These are phyloP conservation scores for Podospora tetraspora DNA, from an alignment of 495 filamentous ascomycete species.

Conservation along the genomic window DNA sequence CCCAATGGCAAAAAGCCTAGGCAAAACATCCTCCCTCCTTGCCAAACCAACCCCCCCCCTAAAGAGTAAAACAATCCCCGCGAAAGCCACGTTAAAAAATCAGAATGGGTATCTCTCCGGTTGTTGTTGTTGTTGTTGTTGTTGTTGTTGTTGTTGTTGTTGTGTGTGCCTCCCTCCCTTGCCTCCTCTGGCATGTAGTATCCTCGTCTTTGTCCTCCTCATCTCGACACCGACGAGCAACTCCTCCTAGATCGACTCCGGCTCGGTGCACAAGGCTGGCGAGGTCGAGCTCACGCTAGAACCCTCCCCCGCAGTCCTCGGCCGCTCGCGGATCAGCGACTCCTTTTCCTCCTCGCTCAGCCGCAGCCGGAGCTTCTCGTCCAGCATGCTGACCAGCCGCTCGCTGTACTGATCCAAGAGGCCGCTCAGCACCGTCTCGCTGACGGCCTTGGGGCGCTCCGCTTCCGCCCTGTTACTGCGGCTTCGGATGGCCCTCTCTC, in stretches of 20 bases:
- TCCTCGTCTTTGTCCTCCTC: not conserved
- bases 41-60: not conserved
- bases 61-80: slow-evolving; percentile 3
- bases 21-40: not conserved
- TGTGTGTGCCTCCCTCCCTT: not conserved
- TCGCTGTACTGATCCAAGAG: slow-evolving; percentile 70
- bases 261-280: slow-evolving; percentile 12
- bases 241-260: slow-evolving; percentile 8
- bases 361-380: slow-evolving; percentile 55
- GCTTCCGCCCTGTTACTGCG: slow-evolving; percentile 12
- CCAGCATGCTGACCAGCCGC: slow-evolving; percentile 61
- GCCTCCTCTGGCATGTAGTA: not conserved
- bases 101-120: slow-evolving; percentile 13
- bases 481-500: slow-evolving; percentile 50
- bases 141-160: not conserved
- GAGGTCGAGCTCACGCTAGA: slow-evolving; percentile 15
- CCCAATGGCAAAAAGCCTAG: not conserved
- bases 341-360: slow-evolving; percentile 28
- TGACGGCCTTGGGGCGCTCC: slow-evolving; percentile 37
- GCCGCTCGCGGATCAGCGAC: slow-evolving; percentile 21
- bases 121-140: not conserved
- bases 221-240: not conserved
- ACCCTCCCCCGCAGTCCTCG: slow-evolving; percentile 26
- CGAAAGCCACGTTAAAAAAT: not conserved
- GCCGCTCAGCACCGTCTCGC: slow-evolving; percentile 55